Evolutionary conservation across 164 flowering plant genomes (phyloP), one percentile per base, ranked within the genome.

Genomic region (Santalum album): DNA sequence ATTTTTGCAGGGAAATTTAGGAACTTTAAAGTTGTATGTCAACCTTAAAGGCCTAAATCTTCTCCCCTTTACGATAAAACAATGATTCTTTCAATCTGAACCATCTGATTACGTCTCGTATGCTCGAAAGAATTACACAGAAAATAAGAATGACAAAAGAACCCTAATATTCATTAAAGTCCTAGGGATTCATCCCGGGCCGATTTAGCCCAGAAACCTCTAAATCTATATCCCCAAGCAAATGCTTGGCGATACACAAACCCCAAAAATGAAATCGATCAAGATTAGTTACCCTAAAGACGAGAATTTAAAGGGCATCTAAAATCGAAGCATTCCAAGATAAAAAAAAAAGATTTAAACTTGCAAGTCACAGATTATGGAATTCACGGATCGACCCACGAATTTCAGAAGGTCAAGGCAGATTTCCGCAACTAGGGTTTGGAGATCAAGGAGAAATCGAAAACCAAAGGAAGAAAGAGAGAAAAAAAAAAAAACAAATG

Each of bases 1-100:
- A 77, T 79, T 34, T 60, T 67, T 38, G 3, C 16, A 38, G 17
- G 17, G 4, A 38, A 14, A 38, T 9, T 3, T 11, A 12, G 16
- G 42, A 38, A 38, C 42, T 14, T 16, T 38, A 9, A 10, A 16
- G 15, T 14, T 3, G 3, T 9, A 3, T 38, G 0, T 15, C 16
- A 38, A 38, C 42, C 42, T 38, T 16, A 38, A 4, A n/a, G n/a
- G 42, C 3, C 16, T 38, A 12, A 38, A 38, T 38, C 16, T 38
- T 36, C 15, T 6, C 2, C 40, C 16, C 17, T 14, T 9, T 14
- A 38, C 42, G 14, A 38, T 16, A 38, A 15, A 15, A 11, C 42
- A 12, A 38, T 38, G 3, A 38, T 15, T 15, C 36, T 15, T 11
- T 3, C 7, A 38, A 38, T 3, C 42, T n/a, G n/a, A n/a, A n/a